phyloP scores from a whole-genome alignment of 805 yeast species.

The Zygosaccharomyces pseudorouxii region DNA sequence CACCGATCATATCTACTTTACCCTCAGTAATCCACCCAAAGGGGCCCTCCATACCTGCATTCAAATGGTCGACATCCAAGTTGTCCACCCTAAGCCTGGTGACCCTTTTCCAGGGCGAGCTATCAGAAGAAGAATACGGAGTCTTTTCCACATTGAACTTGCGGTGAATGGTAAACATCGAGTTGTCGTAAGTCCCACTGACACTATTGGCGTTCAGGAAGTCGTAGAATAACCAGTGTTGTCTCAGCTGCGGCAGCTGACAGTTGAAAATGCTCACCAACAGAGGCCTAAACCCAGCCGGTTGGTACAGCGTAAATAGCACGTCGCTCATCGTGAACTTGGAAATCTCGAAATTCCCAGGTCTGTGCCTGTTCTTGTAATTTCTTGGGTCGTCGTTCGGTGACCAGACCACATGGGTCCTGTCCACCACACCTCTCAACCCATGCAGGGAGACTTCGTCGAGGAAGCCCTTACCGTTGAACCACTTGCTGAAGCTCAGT shows the following conservation, averaged over 20 bases:
- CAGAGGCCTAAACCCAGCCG: conserved; percentile 74
- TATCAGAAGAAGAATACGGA: conserved; percentile 11
- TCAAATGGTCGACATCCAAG: conserved; percentile 80
- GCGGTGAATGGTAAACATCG: conserved; percentile 86
- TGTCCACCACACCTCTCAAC: conserved; percentile 85
- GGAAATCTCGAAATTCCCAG: conserved; percentile 93
- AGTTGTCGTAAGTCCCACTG: conserved; percentile 89
- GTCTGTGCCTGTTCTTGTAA: conserved; percentile 64
- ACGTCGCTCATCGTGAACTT: conserved; percentile 80
- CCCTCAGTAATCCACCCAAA: conserved; percentile 97
- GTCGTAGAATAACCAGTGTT: conserved; percentile 92
- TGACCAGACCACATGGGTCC: conserved; percentile 82
- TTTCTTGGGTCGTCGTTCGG: conserved; percentile 78
- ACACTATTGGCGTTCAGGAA: conserved; percentile 75
- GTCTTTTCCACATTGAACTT: conserved; percentile 20
- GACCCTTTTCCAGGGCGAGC: conserved; percentile 50
- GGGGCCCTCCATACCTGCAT: conserved; percentile 87
- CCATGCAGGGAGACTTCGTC: conserved; percentile 79
- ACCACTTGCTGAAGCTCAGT: conserved; percentile 78
- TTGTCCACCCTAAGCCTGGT: conserved; percentile 83
- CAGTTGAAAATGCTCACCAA: conserved; percentile 84
- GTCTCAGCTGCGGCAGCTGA: conserved; percentile 71
- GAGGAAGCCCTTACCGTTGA: conserved; percentile 83
- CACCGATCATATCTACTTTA: conserved; percentile 89
- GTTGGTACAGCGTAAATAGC: conserved; percentile 75